phyloP scores from a whole-genome alignment of 768 basidiomycete genomes.

The Obba rivulosa region DNA sequence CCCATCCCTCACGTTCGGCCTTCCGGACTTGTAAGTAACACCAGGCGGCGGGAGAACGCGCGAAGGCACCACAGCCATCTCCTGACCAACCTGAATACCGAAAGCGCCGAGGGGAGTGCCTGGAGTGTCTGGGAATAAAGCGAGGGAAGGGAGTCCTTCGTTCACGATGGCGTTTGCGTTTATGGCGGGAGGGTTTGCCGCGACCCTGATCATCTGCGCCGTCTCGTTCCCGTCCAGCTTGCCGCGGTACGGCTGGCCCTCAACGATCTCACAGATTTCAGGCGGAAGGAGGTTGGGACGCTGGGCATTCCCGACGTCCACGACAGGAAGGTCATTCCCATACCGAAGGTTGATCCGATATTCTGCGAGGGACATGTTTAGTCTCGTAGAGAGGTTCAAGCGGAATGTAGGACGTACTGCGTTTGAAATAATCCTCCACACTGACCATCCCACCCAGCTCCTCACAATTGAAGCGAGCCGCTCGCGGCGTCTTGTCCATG shows the following conservation, averaged over 20 bases:
- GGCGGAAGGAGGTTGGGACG: constrained; percentile 46
- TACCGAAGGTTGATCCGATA: constrained; percentile 40
- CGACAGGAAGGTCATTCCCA: constrained; percentile 28
- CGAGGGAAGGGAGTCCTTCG: constrained; percentile 50
- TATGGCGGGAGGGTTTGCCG: constrained; percentile 51
- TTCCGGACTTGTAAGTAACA: constrained; percentile 47
- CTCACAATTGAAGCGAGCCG: constrained; percentile 43
- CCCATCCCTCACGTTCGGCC: constrained; percentile 43
- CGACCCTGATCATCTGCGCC: constrained; percentile 58
- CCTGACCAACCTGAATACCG: constrained; percentile 43
- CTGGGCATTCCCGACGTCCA: constrained; percentile 24
- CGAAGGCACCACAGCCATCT: constrained; percentile 61
- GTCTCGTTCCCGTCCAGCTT: constrained; percentile 54
- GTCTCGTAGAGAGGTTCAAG: neutral
- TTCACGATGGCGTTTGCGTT: constrained; percentile 54
- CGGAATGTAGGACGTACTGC: constrained; percentile 38
- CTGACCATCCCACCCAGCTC: constrained; percentile 50
- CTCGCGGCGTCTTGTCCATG: constrained; percentile 5
- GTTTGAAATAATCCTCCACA: constrained; percentile 56
- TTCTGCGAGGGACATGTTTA: constrained; percentile 33
- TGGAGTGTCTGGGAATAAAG: constrained; percentile 34
- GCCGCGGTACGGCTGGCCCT: constrained; percentile 52
- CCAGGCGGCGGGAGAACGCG: constrained; percentile 57
- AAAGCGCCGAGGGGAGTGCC: constrained; percentile 44
- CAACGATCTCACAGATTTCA: constrained; percentile 62